Evolutionary conservation across 305 asterid genomes (phyloP).

Genomic region (Fraxinus ornus): DNA sequence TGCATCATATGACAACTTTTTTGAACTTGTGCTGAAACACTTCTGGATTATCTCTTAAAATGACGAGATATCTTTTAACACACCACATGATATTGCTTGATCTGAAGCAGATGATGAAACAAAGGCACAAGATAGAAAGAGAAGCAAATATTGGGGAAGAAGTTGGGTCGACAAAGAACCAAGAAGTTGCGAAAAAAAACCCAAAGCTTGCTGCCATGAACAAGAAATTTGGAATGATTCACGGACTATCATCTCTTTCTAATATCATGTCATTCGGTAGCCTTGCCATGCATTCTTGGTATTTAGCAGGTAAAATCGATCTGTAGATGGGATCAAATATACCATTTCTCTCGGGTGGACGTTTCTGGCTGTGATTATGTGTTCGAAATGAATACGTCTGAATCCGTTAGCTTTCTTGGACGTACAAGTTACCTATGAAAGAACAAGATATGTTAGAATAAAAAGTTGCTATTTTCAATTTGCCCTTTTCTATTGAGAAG

Average conservation of each 20-base stretch:
- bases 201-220: slow-evolving; percentile 94
- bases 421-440: slow-evolving; percentile 21
- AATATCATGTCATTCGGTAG: slow-evolving; percentile 82
- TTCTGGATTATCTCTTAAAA: background rate
- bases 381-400: background rate
- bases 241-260: slow-evolving; percentile 91
- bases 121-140: slow-evolving; percentile 90
- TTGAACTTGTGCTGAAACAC: background rate
- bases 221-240: slow-evolving; percentile 97
- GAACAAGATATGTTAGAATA: slow-evolving; percentile 24
- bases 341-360: background rate
- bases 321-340: slow-evolving; percentile 38
- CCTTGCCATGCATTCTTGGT: slow-evolving; percentile 95
- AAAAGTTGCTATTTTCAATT: background rate
- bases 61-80: background rate
- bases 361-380: background rate
- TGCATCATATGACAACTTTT: background rate
- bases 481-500: background rate
- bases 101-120: slow-evolving; percentile 81
- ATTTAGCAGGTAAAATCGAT: slow-evolving; percentile 71
- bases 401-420: background rate
- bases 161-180: slow-evolving; percentile 93
- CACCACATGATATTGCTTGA: background rate
- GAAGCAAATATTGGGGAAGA: slow-evolving; percentile 86
- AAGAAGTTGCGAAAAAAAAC: slow-evolving; percentile 77